These are phyloP conservation scores for Dicorynia guianensis DNA, from an alignment of 306 rosid species.

Conservation along the genomic window DNA sequence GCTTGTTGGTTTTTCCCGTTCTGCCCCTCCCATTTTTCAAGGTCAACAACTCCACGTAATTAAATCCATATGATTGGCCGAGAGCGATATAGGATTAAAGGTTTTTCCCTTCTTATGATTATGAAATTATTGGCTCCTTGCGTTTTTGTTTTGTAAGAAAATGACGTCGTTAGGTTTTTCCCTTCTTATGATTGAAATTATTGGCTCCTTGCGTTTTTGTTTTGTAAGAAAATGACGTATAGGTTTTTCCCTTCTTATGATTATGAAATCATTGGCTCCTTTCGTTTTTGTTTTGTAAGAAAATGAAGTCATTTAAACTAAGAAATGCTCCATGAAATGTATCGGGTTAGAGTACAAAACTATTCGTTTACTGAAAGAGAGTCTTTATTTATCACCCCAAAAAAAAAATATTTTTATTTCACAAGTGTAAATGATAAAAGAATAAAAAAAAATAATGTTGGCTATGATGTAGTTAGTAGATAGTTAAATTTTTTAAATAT, in stretches of 20 bases:
- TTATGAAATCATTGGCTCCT: constrained; percentile 19
- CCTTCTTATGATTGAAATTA: constrained; percentile 34
- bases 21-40: not conserved
- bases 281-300: constrained; percentile 5
- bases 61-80: constrained; percentile 10
- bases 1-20: not conserved
- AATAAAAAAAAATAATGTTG: too few relatives aligned
- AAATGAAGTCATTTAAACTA: not conserved
- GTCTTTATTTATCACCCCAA: too few relatives aligned
- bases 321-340: too few relatives aligned
- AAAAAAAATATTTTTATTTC: too few relatives aligned
- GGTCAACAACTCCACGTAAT: not conserved
- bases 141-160: constrained; percentile 6
- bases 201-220: not conserved
- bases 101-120: constrained; percentile 27
- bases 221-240: constrained; percentile 6
- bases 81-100: not conserved
- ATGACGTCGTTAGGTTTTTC: not conserved
- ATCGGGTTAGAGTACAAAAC: too few relatives aligned
- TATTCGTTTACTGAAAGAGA: too few relatives aligned
- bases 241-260: constrained; percentile 17
- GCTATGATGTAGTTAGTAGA: too few relatives aligned
- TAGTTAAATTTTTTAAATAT: too few relatives aligned
- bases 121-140: constrained; percentile 9
- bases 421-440: too few relatives aligned